Evolutionary conservation across 176 grass and related monocot genomes (phyloP), one percentile per base, ranked within the genome.

Genomic region (Neostapfia colusana): DNA sequence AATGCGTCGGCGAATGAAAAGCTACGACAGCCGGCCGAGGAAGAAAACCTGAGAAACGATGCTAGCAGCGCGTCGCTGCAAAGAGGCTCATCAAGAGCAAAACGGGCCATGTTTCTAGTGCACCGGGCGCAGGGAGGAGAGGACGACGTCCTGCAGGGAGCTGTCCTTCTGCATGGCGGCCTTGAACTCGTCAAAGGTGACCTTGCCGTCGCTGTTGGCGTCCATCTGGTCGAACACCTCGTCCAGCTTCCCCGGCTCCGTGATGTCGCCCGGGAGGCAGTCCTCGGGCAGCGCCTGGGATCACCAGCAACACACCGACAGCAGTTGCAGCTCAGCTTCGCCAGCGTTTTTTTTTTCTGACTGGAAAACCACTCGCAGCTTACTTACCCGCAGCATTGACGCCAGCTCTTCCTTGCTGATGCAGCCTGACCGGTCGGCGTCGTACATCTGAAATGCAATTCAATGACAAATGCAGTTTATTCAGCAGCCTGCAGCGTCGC

Each of bases 321-420:
- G 39, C 31, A 49, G 10, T 6, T n/a, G 0, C 59, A 60, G 51
- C 13, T 42, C 57, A 39, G 1, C 20, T 41, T 65, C 34, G 43
- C 55, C 37, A 73, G 28, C 8, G 3, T n/a, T n/a, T n/a, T n/a
- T n/a, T n/a, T n/a, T 34, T 87, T 9, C 54, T 8, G 42, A 73
- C 26, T 18, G n/a, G 7, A 78, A 53, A 12, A 15, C 45, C 35
- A 54, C 17, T 15, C 10, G 11, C 6, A 14, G 28, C 10, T 24
- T 43, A 17, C n/a, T 89, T 87, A 93, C 90, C 80, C 90, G 81
- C 57, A 93, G 81, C 84, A 93, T 93, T 8, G 90, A 89, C 8
- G 90, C 84, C 77, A 93, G 74, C 54, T 93, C 90, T 35, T 93
- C 90, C 73, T 89, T 89, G 81, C 90, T 93, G 77, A 93, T 93